phyloP scores from a whole-genome alignment of 352 stramenopile genomes.

The Plasmopara halstedii region DNA sequence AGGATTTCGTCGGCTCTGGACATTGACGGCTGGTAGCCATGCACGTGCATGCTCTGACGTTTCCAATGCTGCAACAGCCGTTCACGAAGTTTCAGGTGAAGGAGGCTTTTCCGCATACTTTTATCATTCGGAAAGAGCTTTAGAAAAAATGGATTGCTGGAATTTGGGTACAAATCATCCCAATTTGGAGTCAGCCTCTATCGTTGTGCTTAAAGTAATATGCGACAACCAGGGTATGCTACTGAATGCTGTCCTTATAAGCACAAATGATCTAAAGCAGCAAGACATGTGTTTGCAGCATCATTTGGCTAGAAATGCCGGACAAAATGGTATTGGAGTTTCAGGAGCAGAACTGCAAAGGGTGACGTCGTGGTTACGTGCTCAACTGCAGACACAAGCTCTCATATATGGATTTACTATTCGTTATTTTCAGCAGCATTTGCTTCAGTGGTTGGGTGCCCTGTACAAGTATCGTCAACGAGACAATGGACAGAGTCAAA shows the following conservation, averaged over 20 bases:
- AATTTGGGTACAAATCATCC: slow-evolving; percentile 2
- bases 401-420: slow-evolving; percentile 75
- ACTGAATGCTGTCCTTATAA: slow-evolving; percentile 53
- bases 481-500: slow-evolving; percentile 5
- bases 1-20: slow-evolving; percentile 55
- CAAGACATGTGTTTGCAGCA: slow-evolving; percentile 58
- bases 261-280: slow-evolving; percentile 50
- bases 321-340: slow-evolving; percentile 1
- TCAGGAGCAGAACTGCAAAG: slow-evolving; percentile 38
- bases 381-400: slow-evolving; percentile 41
- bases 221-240: slow-evolving; percentile 67
- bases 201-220: slow-evolving; percentile 65
- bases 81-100: slow-evolving; percentile 24
- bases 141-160: slow-evolving; percentile 18
- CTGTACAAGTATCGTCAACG: slow-evolving; percentile 22
- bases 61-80: slow-evolving; percentile 3
- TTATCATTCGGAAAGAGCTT: slow-evolving; percentile 38
- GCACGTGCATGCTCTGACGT: slow-evolving; percentile 15
- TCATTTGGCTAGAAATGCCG: slow-evolving; percentile 11
- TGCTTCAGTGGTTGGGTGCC: slow-evolving; percentile 49
- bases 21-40: slow-evolving; percentile 23
- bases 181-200: slow-evolving; percentile 13
- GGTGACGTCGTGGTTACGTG: slow-evolving; percentile 41
- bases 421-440: slow-evolving; percentile 62
- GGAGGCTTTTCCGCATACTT: slow-evolving; percentile 71